Evolutionary conservation across 352 stramenopile species (phyloP).

Genomic region (Thraustotheca clavata): DNA sequence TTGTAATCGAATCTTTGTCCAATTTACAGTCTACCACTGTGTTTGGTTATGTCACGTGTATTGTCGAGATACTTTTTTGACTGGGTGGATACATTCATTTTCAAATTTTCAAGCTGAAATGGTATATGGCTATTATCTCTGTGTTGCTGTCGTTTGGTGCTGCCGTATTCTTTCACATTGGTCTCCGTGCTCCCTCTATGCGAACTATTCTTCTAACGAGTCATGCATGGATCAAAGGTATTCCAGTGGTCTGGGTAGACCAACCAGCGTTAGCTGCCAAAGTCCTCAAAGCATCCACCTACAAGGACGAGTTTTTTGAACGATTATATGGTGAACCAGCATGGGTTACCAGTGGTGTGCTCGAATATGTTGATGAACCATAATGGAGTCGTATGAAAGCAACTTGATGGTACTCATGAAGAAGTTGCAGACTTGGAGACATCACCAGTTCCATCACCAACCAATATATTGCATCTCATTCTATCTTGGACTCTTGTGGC

Average conservation of each 20-base stretch:
- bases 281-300: constrained; percentile 14
- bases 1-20: too few species aligned
- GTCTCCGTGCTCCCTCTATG: constrained; percentile 6
- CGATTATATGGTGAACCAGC: constrained; percentile 1
- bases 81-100: background rate
- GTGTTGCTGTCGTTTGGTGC: background rate
- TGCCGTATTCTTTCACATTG: background rate
- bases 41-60: too few species aligned
- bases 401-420: constrained; percentile 14
- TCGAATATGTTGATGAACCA: constrained; percentile 15
- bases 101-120: background rate
- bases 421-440: background rate
- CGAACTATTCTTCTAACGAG: background rate
- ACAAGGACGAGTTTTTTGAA: constrained; percentile 17
- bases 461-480: background rate
- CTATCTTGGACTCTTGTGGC: background rate
- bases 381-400: constrained; percentile 15
- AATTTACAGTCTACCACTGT: too few species aligned
- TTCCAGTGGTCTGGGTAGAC: constrained; percentile 18
- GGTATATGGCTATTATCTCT: background rate
- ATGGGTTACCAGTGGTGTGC: background rate
- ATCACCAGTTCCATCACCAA: constrained; percentile 1
- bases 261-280: background rate
- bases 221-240: constrained; percentile 7
- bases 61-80: too few species aligned